Evolutionary conservation across 2,329 filamentous ascomycete genomes (phyloP).

Genomic region (Hypoxylon sp.): DNA sequence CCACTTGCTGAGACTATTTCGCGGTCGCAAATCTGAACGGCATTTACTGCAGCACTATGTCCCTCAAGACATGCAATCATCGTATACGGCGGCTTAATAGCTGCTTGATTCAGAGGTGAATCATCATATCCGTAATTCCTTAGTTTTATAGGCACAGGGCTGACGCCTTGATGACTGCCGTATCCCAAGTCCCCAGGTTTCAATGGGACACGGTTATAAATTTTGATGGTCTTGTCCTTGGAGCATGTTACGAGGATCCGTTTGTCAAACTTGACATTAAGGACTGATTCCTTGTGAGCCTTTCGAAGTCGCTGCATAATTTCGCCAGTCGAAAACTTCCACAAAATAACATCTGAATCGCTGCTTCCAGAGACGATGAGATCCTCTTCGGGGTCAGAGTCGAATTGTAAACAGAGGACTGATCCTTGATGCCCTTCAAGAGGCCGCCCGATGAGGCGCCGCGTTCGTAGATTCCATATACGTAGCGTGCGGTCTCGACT

Average conservation of each 20-base stretch:
- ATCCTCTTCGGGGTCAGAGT: conserved; percentile 88
- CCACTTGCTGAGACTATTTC: conserved; percentile 96
- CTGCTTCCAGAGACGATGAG: conserved; percentile 96
- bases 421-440: conserved; percentile 85
- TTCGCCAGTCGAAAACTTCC: conserved; percentile 92
- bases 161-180: conserved; percentile 59
- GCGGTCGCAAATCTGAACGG: conserved; percentile 88
- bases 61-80: conserved; percentile 86
- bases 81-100: conserved; percentile 75
- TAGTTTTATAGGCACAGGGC: conserved; percentile 67
- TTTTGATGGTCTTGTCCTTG: conserved; percentile 96
- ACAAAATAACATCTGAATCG: conserved; percentile 90
- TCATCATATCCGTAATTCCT: conserved; percentile 69
- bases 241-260: conserved; percentile 95
- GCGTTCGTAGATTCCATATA: conserved; percentile 90
- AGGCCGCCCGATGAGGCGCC: conserved; percentile 81
- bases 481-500: conserved; percentile 90
- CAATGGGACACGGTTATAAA: conserved; percentile 88
- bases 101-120: conserved; percentile 62
- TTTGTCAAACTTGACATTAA: conserved; percentile 94
- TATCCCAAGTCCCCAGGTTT: conserved; percentile 72
- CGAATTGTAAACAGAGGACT: conserved; percentile 95
- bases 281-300: conserved; percentile 90
- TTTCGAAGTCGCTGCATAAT: conserved; percentile 80
- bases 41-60: conserved; percentile 93